Percentiles rank a stretch among this genome's conserved stretches.
Conservation (phyloP, 371 early-diverging fungal genomes). For the Lichtheimia hyalospora region DNA sequence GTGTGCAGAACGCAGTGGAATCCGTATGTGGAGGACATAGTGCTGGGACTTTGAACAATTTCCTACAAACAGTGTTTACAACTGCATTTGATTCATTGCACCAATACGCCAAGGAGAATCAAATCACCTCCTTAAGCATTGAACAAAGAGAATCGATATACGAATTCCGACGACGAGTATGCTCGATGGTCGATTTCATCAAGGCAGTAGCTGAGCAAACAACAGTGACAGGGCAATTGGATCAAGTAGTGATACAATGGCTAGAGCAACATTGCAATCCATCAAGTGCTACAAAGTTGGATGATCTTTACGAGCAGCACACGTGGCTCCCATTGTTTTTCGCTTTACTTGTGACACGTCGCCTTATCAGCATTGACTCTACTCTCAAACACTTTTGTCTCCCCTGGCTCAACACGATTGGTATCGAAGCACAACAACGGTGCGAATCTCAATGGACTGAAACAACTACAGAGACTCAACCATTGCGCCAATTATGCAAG, state of each 20-base stretch:
- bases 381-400: conserved; percentile 44
- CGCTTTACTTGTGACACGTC: conserved; percentile 43
- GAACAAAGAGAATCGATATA: conserved; percentile 11
- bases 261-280: conserved; percentile 20
- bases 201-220: conserved; percentile 27
- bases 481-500: conserved; percentile 40
- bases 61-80: conserved; percentile 45
- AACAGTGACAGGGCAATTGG: conserved; percentile 39
- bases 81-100: conserved; percentile 40
- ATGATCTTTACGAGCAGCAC: conserved; percentile 32
- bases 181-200: conserved; percentile 31
- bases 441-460: conserved; percentile 22
- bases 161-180: conserved; percentile 29
- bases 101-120: conserved; percentile 26
- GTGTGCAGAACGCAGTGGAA: conserved; percentile 36
- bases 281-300: conserved; percentile 13
- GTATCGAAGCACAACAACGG: conserved; percentile 29
- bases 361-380: conserved; percentile 39
- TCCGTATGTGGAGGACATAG: conserved; percentile 39
- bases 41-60: conserved; percentile 17
- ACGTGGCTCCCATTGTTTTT: conserved; percentile 56
- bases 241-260: conserved; percentile 37
- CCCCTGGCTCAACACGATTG: conserved; percentile 41
- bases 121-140: conserved; percentile 12
- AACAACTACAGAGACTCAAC: conserved; percentile 27